phyloP scores from a whole-genome alignment of 2,329 filamentous ascomycete genomes.

The Pseudogymnoascus sp. region DNA sequence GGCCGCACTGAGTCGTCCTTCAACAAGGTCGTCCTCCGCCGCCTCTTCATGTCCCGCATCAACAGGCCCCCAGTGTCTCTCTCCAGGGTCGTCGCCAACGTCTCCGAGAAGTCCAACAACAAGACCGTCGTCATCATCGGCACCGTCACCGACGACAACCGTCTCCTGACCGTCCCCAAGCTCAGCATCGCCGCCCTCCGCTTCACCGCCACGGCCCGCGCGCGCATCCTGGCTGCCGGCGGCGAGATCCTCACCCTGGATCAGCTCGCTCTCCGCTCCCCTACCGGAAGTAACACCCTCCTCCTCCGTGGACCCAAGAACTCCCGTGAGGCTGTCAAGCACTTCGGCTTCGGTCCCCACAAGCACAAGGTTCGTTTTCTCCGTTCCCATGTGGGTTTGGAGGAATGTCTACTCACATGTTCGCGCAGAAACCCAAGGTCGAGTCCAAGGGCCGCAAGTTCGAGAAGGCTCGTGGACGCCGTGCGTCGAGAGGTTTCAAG shows the following conservation, averaged over 20 bases:
- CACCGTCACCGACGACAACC: slow-evolving; percentile 97
- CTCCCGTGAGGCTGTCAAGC: slow-evolving; percentile 93
- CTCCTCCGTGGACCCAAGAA: slow-evolving; percentile 98
- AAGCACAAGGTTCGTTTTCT: slow-evolving; percentile 71
- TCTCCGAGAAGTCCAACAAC: slow-evolving; percentile 55
- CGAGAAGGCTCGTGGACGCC: slow-evolving; percentile 97
- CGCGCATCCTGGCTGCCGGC: slow-evolving; percentile 85
- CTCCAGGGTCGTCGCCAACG: slow-evolving; percentile 74
- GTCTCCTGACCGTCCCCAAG: slow-evolving; percentile 83
- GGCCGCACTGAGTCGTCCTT: slow-evolving; percentile 94
- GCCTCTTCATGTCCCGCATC: slow-evolving; percentile 97
- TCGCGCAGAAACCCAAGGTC: slow-evolving; percentile 79
- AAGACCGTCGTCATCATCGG: slow-evolving; percentile 93
- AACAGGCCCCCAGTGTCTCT: slow-evolving; percentile 94
- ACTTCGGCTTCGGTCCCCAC: slow-evolving; percentile 98
- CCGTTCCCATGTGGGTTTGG: neutral
- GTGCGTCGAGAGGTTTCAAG: slow-evolving; percentile 99
- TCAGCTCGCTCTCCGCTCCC: slow-evolving; percentile 90
- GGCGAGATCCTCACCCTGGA: slow-evolving; percentile 94
- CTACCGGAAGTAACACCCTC: slow-evolving; percentile 94
- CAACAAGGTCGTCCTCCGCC: slow-evolving; percentile 98
- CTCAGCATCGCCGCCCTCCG: slow-evolving; percentile 86
- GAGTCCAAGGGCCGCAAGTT: slow-evolving; percentile 99
- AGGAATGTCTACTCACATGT: slow-evolving; percentile 27
- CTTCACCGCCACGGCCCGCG: slow-evolving; percentile 93